Base-by-base conservation (phyloP, 495 filamentous ascomycete genomes). In the Usnea hakonensis region DNA sequence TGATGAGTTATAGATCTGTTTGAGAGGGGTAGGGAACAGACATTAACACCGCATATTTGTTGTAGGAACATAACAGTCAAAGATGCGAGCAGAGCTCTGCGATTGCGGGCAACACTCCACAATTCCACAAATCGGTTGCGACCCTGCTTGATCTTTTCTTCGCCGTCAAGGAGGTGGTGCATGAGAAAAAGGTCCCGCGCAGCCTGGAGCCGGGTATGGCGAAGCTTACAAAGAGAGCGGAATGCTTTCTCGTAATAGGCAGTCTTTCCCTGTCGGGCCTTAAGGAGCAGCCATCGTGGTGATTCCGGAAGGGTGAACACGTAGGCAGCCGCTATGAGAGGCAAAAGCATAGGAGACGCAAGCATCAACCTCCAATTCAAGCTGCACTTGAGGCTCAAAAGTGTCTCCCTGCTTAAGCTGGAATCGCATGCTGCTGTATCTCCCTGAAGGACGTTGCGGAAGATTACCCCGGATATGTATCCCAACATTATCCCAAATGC, bases 401-500 rank as follows among this genome's bases (percentile, higher is more conserved):
- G 32, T 13, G 28, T 38, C 30, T 57, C 43, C 40, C 33, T 56
- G 43, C 23, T 36, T 37, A 17, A 23, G 2, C 2, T 13, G 33
- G 5, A 14, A 40, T 23, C 78, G 7, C 82, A 79, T 58, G 76
- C 74, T 76, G 75, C 76, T 23, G 80, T 71, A 26, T 76, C 59
- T 38, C 64, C 64, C 10, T 62, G 35, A 10, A 65, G 72, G 16
- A 84, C 79, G 21, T 75, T 58, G 61, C 78, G 82, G 70, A 93
- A 88, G 40, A 85, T 87, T 7, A 92, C 78, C 64, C 86, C 87
- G 67, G 86, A 82, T 43, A 85, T 81, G 65, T 87, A 89, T 26
- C 90, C 89, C 19, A 91, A 62, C 82, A 91, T 87, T 65, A 92
- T 91, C 14, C 89, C 89, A 66, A 90, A 90, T 4, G 88, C 89